Base-by-base conservation (phyloP, 441 rosid genomes). In the Geranium incanum region DNA sequence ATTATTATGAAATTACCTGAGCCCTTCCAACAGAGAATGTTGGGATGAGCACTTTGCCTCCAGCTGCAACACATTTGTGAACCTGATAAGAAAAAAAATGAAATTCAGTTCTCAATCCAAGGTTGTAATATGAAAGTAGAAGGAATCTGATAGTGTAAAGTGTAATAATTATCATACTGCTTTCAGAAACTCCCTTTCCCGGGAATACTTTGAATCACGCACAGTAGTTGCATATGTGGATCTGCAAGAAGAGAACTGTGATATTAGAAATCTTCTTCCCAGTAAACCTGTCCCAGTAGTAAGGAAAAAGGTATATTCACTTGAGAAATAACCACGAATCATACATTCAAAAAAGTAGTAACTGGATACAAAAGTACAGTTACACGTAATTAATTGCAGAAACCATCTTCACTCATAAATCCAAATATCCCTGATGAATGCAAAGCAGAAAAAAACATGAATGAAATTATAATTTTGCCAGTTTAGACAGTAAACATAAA, bases 11-110 rank as follows among this genome's bases (percentile, higher is more conserved):
- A 33, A 69, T 68, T 70, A 93, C 97, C 97, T 95, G 99, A 72
- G 99, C 99, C 78, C 99, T 88, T 83, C 97, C 99, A 39, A 95
- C 85, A 59, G 99, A 97, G 84, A 95, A 95, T 72, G 99, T 88
- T 63, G 99, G 98, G 76, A 95, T 90, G 45, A 95, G 88, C 65
- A 90, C 99, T 83, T 95, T 95, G 71, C 99, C 99, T 78, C 97
- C 99, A 37, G 83, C 91, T 72, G 92, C 88, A 75, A 95, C 85
- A 77, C 99, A 92, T 72, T 87, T 84, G 76, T 95, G 99, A 81
- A 90, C 98, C 99, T 92, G 28, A 57, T 16, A 70, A 38, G 66
- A 19, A 36, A 6, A 75, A 21, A 57, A 3, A 57, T 57, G 23
- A 4, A 55, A 57, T 15, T 57, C 23, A 57, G 63, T 5, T 3